Percentiles rank a stretch among this genome's conserved stretches.
These are phyloP conservation scores for Cystobasidiaceae sp. DNA, from an alignment of 1,284 basidiomycete genomes.

Conservation along the genomic window DNA sequence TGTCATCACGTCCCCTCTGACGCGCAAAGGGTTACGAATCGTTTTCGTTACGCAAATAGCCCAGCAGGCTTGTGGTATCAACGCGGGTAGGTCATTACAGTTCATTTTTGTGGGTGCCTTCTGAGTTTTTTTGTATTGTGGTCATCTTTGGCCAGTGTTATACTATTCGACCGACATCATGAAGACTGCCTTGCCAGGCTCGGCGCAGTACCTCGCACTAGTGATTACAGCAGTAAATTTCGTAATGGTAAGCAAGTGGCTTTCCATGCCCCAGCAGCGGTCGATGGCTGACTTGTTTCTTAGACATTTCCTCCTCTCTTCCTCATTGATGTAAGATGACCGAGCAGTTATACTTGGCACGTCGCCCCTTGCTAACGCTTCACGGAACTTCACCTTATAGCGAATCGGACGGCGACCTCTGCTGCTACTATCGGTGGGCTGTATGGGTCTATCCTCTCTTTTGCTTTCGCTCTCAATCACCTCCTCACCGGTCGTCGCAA, in stretches of 20 bases:
- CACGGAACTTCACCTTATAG: slow-evolving; percentile 8
- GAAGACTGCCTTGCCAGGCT: slow-evolving; percentile 15
- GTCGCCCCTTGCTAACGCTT: neutral
- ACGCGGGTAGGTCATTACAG: slow-evolving; percentile 4
- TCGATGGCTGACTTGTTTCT: neutral
- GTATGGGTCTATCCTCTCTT: slow-evolving; percentile 44
- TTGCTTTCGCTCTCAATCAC: slow-evolving; percentile 44
- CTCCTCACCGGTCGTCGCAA: slow-evolving; percentile 39
- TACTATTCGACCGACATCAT: slow-evolving; percentile 35
- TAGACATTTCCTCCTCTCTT: slow-evolving; percentile 48
- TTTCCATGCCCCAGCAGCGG: neutral
- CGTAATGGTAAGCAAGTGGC: slow-evolving; percentile 30
- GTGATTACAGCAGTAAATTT: slow-evolving; percentile 35
- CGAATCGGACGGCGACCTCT: slow-evolving; percentile 45
- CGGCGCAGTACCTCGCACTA: slow-evolving; percentile 13
- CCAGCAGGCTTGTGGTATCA: slow-evolving; percentile 28
- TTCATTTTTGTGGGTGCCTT: neutral
- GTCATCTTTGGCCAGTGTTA: slow-evolving; percentile 28
- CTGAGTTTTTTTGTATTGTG: neutral
- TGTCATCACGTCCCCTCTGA: slow-evolving; percentile 11
- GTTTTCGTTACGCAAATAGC: slow-evolving; percentile 16
- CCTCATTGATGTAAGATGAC: slow-evolving; percentile 44
- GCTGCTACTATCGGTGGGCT: slow-evolving; percentile 40
- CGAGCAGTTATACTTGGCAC: no score
- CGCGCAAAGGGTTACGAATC: slow-evolving; percentile 20